Base-by-base conservation (phyloP, 2,329 filamentous ascomycete species). In the Venturia pyrina region DNA sequence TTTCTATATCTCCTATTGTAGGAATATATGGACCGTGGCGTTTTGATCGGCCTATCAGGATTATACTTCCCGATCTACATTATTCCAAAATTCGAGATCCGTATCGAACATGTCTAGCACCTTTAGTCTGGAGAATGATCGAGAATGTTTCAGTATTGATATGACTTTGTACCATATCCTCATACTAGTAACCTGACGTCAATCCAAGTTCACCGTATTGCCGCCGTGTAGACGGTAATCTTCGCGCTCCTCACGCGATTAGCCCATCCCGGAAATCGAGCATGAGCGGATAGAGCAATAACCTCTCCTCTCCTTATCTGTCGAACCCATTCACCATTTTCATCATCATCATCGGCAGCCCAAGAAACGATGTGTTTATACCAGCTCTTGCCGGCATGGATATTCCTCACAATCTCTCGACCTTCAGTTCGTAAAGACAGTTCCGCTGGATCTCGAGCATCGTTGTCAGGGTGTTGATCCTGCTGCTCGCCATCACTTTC, bases 191-290 rank as follows among this genome's bases (percentile, higher is more conserved):
- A n/a, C n/a, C n/a, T n/a, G n/a, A n/a, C 19, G 21, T 19, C 46
- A 13, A 24, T n/a, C 17, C 5, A 17, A 62, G 7, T 40, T 46
- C 24, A 65, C 3, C 63, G 34, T n/a, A 65, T 48, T 43, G 50
- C 50, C 6, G 63, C 63, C 28, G 48, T 40, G 19, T 65, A 65
- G 1, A 65, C 63, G 3, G 48, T 50, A 34, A 65, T 65, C 24
- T 59, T 41, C 5, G 63, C 63, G 57, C 21, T 43, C 24, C 21
- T 59, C 28, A 59, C 63, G 3, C 17, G n/a, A 24, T 59, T 57
- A 5, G 37, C 19, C 63, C 63, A 65, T 28, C 50, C 63, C 6
- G 63, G 63, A 60, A 41, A 65, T 21, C 53, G 40, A 15, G 63
- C 63, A 7, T 50, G 48, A 1, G 48, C 63, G 10, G 48, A 56